Percentiles rank a stretch among this genome's conserved stretches.
Conservation (phyloP, 2,329 filamentous ascomycete species). For the Penicillium olsonii region DNA sequence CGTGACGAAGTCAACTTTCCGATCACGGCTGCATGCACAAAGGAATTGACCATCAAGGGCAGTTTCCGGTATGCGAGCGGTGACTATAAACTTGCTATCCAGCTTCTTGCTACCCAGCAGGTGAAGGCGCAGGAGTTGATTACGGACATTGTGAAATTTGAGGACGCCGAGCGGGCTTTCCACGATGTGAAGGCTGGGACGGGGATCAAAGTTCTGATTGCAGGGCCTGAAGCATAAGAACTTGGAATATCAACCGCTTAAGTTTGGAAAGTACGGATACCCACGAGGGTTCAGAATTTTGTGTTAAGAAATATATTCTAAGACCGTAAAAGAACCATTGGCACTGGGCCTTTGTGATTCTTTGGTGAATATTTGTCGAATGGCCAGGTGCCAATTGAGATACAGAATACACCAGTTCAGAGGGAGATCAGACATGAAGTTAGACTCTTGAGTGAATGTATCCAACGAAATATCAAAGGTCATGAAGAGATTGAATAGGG, state of each 20-base stretch:
- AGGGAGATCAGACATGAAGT: no score
- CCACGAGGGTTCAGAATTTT: no score
- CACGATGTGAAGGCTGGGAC: slow-evolving; percentile 81
- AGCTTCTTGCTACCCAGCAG: slow-evolving; percentile 70
- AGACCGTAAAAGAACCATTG: no score
- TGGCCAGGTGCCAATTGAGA: no score
- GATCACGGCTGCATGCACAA: slow-evolving; percentile 84
- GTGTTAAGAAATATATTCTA: no score
- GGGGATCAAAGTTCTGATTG: slow-evolving; percentile 52
- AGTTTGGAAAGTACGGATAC: no score
- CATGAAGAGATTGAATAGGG: no score
- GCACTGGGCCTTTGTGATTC: no score
- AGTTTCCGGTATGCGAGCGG: slow-evolving; percentile 87
- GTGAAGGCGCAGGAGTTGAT: slow-evolving; percentile 78
- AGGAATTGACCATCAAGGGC: slow-evolving; percentile 83
- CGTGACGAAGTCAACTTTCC: slow-evolving; percentile 84
- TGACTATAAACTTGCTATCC: slow-evolving; percentile 82
- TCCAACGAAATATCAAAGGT: no score
- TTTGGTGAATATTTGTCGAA: no score
- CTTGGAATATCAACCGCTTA: background rate
- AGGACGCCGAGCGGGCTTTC: slow-evolving; percentile 82
- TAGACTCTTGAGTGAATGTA: no score
- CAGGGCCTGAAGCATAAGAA: slow-evolving; percentile 33
- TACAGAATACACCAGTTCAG: no score
- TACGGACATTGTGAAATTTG: slow-evolving; percentile 74